Percentiles rank a stretch among this genome's conserved stretches.
Evolutionary conservation across 305 asterid species (phyloP).

Genomic region (Solanum hybrid): DNA sequence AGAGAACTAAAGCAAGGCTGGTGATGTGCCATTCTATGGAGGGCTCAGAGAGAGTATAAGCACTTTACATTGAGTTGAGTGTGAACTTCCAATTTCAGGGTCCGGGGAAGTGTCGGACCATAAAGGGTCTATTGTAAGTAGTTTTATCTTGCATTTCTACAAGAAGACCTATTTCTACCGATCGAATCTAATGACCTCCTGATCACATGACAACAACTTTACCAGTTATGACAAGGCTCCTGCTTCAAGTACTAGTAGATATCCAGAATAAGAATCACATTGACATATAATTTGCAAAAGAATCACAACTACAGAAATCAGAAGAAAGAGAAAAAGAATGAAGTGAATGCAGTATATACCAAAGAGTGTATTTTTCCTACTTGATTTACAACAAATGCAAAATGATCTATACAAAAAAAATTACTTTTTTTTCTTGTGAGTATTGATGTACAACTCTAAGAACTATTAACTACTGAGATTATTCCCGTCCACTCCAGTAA

Average conservation of each 20-base stretch:
- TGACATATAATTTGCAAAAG: neutral
- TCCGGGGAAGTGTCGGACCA: neutral
- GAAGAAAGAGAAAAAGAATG: neutral
- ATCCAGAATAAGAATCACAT: neutral
- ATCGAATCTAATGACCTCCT: neutral
- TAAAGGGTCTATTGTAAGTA: neutral
- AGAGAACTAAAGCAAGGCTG: too few species aligned
- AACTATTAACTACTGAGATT: neutral
- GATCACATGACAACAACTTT: neutral
- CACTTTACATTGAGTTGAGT: too few species aligned
- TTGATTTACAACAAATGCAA: neutral
- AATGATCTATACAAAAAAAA: neutral
- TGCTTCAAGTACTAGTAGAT: neutral
- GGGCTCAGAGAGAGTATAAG: too few species aligned
- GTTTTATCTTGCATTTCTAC: too few species aligned
- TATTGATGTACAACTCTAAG: neutral
- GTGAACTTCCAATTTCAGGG: too few species aligned
- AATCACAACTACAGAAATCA: neutral
- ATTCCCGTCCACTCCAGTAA: neutral
- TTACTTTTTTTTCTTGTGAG: neutral
- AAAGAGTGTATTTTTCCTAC: neutral
- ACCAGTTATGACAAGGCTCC: neutral
- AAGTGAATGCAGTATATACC: neutral
- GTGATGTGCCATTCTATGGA: too few species aligned
- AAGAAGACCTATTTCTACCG: rapidly evolving